Evolutionary conservation across 371 early-diverging fungal genomes (phyloP), one percentile per base, ranked within the genome.

Genomic region (Haplosporangium sp.): DNA sequence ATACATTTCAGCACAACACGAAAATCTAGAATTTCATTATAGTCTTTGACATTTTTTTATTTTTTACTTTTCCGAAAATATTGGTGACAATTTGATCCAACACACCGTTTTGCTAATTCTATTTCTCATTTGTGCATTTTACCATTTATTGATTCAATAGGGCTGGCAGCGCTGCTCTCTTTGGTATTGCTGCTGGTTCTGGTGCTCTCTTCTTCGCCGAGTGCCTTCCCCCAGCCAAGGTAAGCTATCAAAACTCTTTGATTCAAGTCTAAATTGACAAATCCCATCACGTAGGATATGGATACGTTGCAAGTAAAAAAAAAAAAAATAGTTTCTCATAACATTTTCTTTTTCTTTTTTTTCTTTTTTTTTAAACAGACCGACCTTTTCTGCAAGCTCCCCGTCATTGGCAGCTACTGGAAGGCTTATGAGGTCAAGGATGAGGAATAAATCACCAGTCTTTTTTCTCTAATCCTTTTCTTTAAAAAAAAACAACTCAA

Each of bases 361-460:
- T 34, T 50, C 17, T n/a, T 56, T 15, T 47, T 50, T 4, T 27
- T 56, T 17, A 48, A 1, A 60, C 58, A 77, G 81, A 74, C 68
- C 39, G 81, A 79, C 60, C 56, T 79, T 40, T 79, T 79, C 81
- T 79, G 74, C 81, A 79, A 79, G 81, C 81, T 79, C 65, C 81
- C 81, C 45, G 74, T 71, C 59, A 20, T 79, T 55, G 81, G 81
- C 65, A 60, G 45, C 71, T 79, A 79, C 81, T 79, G 81, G 81
- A 74, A 74, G 74, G 74, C 67, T 61, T 79, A 71, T 52, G 74
- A 63, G 61, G 74, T 68, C 62, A 74, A 79, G 81, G 74, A 74
- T 45, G 81, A 79, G 74, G 74, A 79, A 74, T 74, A 74, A 74
- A 84, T 91, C 92, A 83, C 92, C 90, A 60, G 47, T 64, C 17